Evolutionary conservation across 2,329 filamentous ascomycete genomes (phyloP), one percentile per base, ranked within the genome.

Genomic region (Phialophora verrucosa): DNA sequence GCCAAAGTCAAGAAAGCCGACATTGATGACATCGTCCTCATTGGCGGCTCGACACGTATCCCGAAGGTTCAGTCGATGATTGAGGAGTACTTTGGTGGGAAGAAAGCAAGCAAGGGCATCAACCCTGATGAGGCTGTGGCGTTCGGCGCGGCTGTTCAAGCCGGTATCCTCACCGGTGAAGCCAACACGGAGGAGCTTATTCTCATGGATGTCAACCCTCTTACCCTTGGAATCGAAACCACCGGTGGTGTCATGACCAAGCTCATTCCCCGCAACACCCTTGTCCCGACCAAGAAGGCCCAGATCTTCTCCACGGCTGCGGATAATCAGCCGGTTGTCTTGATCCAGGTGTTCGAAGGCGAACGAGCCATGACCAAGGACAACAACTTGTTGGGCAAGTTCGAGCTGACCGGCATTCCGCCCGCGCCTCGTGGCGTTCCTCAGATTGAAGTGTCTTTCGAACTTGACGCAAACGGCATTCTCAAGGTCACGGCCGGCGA

Each of bases 71-170:
- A 96, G 84, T 80, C 88, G 74, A 89, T 98, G 78, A 91, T 98
- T 73, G 93, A 98, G 86, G 93, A 98, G 83, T 98, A 87, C 88
- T 98, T 98, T 80, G 84, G 78, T 75, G 90, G 93, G 81, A 98
- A 98, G 91, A 93, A 95, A 87, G 93, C 93, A 75, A 93, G 91
- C 87, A 98, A 98, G 92, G 92, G 93, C 83, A 97, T 99, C 81
- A 98, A 98, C 88, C 95, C 95, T 75, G 95, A 99, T 78, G 95
- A 98, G 86, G 95, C 95, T 83, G 95, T 98, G 74, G 95, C 95
- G 78, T 98, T 93, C 80, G 95, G 95, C 83, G 95, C 95, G 71
- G 94, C 95, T 74, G 93, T 98, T 74, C 95, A 99, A 84, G 95
- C 91, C 83, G 94, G 93, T 90, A 89, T 98, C 77, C 86, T 99